A percentile compares a stretch with the other conserved stretches of the same genome.
phyloP scores from a whole-genome alignment of 2,329 filamentous ascomycete species.

The Capronia epimyces region DNA sequence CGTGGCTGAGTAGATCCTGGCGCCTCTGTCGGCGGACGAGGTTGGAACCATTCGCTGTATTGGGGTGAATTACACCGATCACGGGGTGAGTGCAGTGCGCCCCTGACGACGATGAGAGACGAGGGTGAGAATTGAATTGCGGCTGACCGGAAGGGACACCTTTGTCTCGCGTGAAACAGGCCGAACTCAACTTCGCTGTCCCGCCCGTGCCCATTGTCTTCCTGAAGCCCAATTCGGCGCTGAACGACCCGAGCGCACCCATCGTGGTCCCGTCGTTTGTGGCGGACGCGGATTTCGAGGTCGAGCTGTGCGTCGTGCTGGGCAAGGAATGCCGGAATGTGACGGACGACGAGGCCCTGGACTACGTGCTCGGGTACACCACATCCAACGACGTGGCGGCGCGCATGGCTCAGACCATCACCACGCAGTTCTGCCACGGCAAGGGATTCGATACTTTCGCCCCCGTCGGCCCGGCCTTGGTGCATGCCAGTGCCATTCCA shows the following conservation, averaged over 20 bases:
- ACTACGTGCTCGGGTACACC: conserved; percentile 17
- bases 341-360: conserved; percentile 45
- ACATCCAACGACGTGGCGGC: conserved; percentile 12
- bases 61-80: conserved; percentile 43
- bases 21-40: conserved; percentile 35
- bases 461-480: conserved; percentile 66
- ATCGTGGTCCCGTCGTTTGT: conserved; percentile 39
- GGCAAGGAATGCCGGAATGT: conserved; percentile 52
- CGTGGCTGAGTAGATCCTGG: conserved; percentile 23
- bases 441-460: conserved; percentile 77
- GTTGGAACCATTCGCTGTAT: conserved; percentile 42
- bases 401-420: not conserved
- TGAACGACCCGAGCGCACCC: conserved; percentile 51
- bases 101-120: not conserved
- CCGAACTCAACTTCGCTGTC: conserved; percentile 30
- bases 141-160: too few species aligned
- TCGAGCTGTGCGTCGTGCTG: conserved; percentile 55
- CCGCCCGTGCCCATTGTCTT: conserved; percentile 54
- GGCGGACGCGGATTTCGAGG: conserved; percentile 49
- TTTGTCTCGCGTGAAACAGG: too few species aligned
- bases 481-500: conserved; percentile 44
- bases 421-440: conserved; percentile 60
- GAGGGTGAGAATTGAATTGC: not conserved
- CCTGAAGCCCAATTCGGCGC: conserved; percentile 52
- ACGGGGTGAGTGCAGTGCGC: conserved; percentile 33